Conservation (phyloP, 1,284 basidiomycete species). For the Heterobasidion irregulare region DNA sequence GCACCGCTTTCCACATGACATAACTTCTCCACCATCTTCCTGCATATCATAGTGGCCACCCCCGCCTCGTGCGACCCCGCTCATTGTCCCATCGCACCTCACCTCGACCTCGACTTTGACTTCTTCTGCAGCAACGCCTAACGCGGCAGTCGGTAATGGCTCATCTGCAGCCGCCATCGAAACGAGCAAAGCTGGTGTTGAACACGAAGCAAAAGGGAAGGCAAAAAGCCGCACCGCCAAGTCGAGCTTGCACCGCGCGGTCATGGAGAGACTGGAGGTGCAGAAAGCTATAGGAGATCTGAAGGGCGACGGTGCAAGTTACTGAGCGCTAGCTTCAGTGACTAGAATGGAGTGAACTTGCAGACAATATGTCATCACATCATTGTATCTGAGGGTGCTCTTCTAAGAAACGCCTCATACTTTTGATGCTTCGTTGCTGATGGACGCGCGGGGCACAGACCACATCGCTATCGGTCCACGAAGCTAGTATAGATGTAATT, state of each 20-base stretch:
- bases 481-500: too few species aligned
- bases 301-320: slow-evolving; percentile 5
- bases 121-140: neutral
- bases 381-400: too few species aligned
- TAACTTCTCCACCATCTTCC: neutral
- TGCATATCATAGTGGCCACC: slow-evolving; percentile 56
- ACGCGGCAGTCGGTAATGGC: neutral
- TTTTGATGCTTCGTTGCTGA: too few species aligned
- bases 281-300: slow-evolving; percentile 63
- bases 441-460: too few species aligned
- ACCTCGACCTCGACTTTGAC: slow-evolving; percentile 25
- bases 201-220: slow-evolving; percentile 16
- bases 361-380: too few species aligned
- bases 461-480: too few species aligned
- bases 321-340: neutral
- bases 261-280: slow-evolving; percentile 66
- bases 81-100: slow-evolving; percentile 63
- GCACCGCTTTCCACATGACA: neutral
- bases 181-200: slow-evolving; percentile 10
- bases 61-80: slow-evolving; percentile 62
- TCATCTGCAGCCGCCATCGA: neutral
- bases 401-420: too few species aligned
- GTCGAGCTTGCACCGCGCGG: slow-evolving; percentile 65
- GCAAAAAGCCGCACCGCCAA: slow-evolving; percentile 32
- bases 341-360: too few species aligned